phyloP scores from a whole-genome alignment of 805 yeast genomes.

The Schwanniomyces vanrijiae region DNA sequence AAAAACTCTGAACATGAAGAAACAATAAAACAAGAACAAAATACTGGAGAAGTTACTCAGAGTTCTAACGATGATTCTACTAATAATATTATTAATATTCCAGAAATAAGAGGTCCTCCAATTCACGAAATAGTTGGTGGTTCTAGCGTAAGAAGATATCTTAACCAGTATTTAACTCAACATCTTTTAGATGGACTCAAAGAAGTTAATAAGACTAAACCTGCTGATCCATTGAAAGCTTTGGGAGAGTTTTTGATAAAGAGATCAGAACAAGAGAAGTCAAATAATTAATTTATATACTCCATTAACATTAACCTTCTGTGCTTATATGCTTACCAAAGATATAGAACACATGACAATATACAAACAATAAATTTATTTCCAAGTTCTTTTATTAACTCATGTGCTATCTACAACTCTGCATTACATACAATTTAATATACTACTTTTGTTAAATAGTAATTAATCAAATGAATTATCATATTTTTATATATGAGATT shows the following conservation, averaged over 20 bases:
- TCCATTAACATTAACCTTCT: no score
- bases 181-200: slow-evolving; percentile 63
- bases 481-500: background rate
- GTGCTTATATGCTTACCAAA: no score
- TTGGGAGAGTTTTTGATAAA: slow-evolving; percentile 55
- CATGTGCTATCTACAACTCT: no score
- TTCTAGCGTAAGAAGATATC: slow-evolving; percentile 66
- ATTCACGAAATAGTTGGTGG: slow-evolving; percentile 64
- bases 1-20: background rate
- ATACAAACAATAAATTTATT: no score
- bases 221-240: slow-evolving; percentile 52
- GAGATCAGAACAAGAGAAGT: slow-evolving; percentile 9
- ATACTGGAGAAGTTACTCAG: background rate
- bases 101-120: slow-evolving; percentile 16
- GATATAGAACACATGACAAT: no score
- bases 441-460: background rate
- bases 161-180: slow-evolving; percentile 65
- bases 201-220: slow-evolving; percentile 49
- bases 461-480: background rate
- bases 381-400: no score
- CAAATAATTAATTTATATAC: background rate
- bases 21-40: background rate
- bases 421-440: background rate
- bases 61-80: background rate
- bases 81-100: background rate